These are phyloP conservation scores for Rutstroemia sp. DNA, from an alignment of 2,329 filamentous ascomycete species.

Conservation along the genomic window DNA sequence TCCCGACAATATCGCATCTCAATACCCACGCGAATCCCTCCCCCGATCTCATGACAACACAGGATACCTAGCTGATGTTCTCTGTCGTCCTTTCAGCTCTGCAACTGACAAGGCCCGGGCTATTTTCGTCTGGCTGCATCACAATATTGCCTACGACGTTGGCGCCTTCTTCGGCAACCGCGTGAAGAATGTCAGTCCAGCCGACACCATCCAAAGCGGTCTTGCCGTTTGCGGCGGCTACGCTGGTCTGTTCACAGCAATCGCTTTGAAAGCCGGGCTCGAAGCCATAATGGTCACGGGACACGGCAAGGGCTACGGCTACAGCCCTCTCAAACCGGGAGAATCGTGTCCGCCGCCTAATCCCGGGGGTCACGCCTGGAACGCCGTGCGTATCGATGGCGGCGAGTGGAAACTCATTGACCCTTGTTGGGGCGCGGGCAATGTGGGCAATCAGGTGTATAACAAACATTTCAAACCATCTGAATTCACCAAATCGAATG, in stretches of 20 bases:
- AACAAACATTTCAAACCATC: slow-evolving; percentile 59
- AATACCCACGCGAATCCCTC: slow-evolving; percentile 65
- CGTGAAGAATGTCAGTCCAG: slow-evolving; percentile 59
- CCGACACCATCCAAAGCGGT: slow-evolving; percentile 67
- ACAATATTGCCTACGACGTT: slow-evolving; percentile 84
- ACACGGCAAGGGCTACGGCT: slow-evolving; percentile 81
- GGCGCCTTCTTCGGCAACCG: slow-evolving; percentile 68
- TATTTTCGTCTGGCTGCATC: slow-evolving; percentile 92
- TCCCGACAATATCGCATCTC: slow-evolving; percentile 70
- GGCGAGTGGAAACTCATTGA: slow-evolving; percentile 90
- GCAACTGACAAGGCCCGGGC: slow-evolving; percentile 84
- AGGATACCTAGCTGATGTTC: slow-evolving; percentile 65
- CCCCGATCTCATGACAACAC: slow-evolving; percentile 55
- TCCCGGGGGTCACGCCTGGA: slow-evolving; percentile 76
- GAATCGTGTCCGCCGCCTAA: slow-evolving; percentile 57
- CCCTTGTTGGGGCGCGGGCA: slow-evolving; percentile 85
- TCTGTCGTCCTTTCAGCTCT: slow-evolving; percentile 74
- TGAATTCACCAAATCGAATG: slow-evolving; percentile 57
- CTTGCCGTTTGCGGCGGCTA: slow-evolving; percentile 90
- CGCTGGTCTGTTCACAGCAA: slow-evolving; percentile 69
- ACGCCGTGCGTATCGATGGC: slow-evolving; percentile 79
- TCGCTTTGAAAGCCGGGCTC: slow-evolving; percentile 73
- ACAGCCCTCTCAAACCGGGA: slow-evolving; percentile 53
- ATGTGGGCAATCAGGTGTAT: slow-evolving; percentile 52
- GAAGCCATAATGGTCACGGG: slow-evolving; percentile 68